Evolutionary conservation across 345 rosid genomes (phyloP).

Genomic region (Populus euphratica): DNA sequence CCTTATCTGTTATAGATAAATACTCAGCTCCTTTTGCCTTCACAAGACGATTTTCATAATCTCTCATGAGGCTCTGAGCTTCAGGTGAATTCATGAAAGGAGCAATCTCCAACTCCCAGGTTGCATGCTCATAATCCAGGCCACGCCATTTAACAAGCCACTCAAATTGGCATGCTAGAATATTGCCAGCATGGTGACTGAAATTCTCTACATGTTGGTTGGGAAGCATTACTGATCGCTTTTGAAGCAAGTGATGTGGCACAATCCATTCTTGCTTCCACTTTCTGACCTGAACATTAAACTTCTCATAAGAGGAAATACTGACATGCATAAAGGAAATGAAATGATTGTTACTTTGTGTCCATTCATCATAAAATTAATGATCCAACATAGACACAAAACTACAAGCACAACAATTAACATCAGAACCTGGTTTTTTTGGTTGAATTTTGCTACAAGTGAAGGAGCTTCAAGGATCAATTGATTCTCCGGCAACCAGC

Average conservation of each 20-base stretch:
- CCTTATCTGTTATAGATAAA: slow-evolving; percentile 27
- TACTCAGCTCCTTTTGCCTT: slow-evolving; percentile 23
- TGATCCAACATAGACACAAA: slow-evolving; percentile 1
- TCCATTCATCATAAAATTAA: not conserved
- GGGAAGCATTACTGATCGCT: slow-evolving; percentile 22
- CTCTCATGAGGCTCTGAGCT: slow-evolving; percentile 32
- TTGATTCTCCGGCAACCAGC: slow-evolving; percentile 46
- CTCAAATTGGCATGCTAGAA: slow-evolving; percentile 29
- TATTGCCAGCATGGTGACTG: not conserved
- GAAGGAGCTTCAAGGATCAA: slow-evolving; percentile 38
- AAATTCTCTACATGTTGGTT: slow-evolving; percentile 14
- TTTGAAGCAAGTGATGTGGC: slow-evolving; percentile 46
- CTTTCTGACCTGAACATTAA: slow-evolving; percentile 27
- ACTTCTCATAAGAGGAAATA: not conserved
- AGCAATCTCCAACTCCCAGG: slow-evolving; percentile 55
- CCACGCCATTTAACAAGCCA: slow-evolving; percentile 68
- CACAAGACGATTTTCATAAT: slow-evolving; percentile 37
- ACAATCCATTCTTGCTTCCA: slow-evolving; percentile 46
- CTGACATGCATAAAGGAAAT: not conserved
- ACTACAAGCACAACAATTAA: not conserved
- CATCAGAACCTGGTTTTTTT: slow-evolving; percentile 34
- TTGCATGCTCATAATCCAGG: slow-evolving; percentile 51
- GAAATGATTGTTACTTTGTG: not conserved
- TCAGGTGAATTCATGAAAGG: slow-evolving; percentile 35
- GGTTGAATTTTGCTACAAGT: slow-evolving; percentile 39